A percentile compares a stretch with the other conserved stretches of the same genome.
phyloP scores from a whole-genome alignment of 2,329 filamentous ascomycete genomes.

The Alternaria conjuncta region DNA sequence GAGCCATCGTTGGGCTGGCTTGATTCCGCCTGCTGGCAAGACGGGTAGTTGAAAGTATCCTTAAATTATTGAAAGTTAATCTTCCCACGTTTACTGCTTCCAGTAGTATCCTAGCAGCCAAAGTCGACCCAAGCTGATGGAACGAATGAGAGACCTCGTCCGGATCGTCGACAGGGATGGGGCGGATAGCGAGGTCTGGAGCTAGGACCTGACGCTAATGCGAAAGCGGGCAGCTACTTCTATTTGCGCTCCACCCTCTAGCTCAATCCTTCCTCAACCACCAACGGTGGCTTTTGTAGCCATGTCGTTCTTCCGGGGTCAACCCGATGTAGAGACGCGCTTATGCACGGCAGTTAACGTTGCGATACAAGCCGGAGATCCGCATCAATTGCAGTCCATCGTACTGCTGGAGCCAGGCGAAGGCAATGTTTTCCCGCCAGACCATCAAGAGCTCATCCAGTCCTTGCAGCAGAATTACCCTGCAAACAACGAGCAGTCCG shows the following conservation, averaged over 20 bases:
- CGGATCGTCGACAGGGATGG: slow-evolving; percentile 12
- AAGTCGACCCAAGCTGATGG: background rate
- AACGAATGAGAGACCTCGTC: background rate
- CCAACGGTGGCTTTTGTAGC: slow-evolving; percentile 11
- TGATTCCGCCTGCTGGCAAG: too few species aligned
- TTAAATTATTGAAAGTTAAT: background rate
- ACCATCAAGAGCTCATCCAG: slow-evolving; percentile 38
- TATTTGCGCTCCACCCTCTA: slow-evolving; percentile 12
- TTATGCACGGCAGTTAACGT: slow-evolving; percentile 38
- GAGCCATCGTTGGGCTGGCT: too few species aligned
- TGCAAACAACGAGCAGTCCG: slow-evolving; percentile 20
- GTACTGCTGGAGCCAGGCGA: slow-evolving; percentile 37
- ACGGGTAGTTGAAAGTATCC: background rate
- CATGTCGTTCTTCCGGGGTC: slow-evolving; percentile 32
- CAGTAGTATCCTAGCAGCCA: background rate
- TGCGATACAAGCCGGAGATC: slow-evolving; percentile 32
- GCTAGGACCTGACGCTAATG: slow-evolving; percentile 10
- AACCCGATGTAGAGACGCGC: slow-evolving; percentile 31
- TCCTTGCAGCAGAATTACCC: slow-evolving; percentile 34
- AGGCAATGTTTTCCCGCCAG: slow-evolving; percentile 25
- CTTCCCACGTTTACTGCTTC: background rate
- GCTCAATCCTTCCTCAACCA: slow-evolving; percentile 15
- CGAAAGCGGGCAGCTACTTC: slow-evolving; percentile 10
- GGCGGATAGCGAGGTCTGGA: slow-evolving; percentile 10
- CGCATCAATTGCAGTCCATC: slow-evolving; percentile 32